Conservation (phyloP, 306 rosid genomes). For the Macrotyloma uniflorum region DNA sequence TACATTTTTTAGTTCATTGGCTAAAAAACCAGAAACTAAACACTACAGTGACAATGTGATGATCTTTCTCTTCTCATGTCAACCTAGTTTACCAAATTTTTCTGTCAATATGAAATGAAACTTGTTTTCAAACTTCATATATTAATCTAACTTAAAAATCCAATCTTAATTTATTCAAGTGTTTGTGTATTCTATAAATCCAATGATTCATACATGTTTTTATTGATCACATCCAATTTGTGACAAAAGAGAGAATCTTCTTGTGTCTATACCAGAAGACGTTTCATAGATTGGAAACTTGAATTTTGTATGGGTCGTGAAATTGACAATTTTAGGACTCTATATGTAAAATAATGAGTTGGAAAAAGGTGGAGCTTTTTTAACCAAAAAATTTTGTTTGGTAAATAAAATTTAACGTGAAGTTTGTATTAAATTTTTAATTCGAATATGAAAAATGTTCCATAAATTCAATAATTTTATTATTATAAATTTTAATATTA, state of each 20-base stretch:
- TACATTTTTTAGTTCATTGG: no score
- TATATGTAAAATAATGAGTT: neutral
- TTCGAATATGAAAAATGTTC: no score
- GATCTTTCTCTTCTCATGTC: no score
- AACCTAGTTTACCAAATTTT: no score
- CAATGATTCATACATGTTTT: neutral
- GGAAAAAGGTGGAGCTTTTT: no score
- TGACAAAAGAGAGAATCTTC: neutral
- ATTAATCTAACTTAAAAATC: neutral
- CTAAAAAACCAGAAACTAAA: neutral
- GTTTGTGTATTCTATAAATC: no score
- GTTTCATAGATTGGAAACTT: neutral
- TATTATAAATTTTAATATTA: no score
- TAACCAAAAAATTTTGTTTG: no score
- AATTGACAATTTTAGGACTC: neutral
- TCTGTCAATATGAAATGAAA: neutral
- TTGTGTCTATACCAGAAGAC: neutral
- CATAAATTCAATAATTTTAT: no score
- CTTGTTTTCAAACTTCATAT: neutral
- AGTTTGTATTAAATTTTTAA: no score
- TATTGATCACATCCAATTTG: neutral
- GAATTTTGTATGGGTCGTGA: neutral
- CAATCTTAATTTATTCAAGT: no score
- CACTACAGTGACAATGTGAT: neutral
- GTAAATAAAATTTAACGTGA: no score